Evolutionary conservation across 2,329 filamentous ascomycete species (phyloP).

Genomic region (Trichoderma simmonsii): DNA sequence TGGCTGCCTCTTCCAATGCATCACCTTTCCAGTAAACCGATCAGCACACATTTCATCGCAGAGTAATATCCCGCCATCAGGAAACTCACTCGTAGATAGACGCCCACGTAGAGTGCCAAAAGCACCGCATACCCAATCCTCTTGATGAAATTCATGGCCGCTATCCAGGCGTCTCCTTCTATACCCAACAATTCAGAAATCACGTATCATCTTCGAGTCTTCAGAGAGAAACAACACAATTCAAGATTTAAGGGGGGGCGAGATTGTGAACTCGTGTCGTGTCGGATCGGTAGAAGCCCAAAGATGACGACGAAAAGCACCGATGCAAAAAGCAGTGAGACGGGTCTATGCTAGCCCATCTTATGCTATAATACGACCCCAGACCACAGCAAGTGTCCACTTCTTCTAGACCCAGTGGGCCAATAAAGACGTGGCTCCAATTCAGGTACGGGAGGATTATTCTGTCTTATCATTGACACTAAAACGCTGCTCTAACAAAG

Average conservation of each 20-base stretch:
- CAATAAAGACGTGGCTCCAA: neutral
- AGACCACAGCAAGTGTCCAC: neutral
- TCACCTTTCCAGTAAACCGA: neutral
- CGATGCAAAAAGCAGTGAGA: neutral
- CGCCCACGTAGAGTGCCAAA: conserved; percentile 12
- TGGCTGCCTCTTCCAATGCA: conserved; percentile 5
- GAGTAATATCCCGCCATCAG: neutral
- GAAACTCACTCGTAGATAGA: neutral
- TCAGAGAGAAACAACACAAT: too few species aligned
- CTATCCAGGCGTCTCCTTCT: neutral
- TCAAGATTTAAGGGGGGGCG: too few species aligned
- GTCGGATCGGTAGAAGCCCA: neutral
- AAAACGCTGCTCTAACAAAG: neutral
- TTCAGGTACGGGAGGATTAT: neutral
- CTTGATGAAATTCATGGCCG: neutral
- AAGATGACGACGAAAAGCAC: neutral
- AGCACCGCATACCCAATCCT: conserved; percentile 8
- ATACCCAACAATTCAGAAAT: neutral
- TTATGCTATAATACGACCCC: neutral
- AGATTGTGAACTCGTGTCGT: neutral
- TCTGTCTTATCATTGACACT: neutral
- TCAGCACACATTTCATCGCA: neutral
- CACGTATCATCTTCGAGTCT: neutral
- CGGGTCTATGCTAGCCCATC: neutral
- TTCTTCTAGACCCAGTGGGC: neutral